These are phyloP conservation scores for Skeletonema menzelii DNA, from an alignment of 108 stramenopile species.

Conservation along the genomic window DNA sequence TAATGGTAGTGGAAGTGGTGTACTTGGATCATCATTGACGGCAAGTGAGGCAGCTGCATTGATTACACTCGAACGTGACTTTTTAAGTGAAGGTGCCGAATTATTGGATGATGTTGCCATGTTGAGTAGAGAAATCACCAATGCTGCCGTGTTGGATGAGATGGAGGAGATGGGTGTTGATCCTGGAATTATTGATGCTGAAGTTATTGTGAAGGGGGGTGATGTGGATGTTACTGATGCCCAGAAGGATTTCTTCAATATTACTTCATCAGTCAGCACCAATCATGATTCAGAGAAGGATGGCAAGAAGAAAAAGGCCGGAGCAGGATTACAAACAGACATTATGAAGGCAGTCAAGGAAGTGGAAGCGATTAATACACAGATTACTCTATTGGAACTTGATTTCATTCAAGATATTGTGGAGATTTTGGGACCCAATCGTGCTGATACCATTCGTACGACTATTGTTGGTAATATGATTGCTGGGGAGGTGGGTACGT, in stretches of 20 bases:
- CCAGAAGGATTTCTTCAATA: constrained; percentile 13
- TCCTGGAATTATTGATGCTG: constrained; percentile 38
- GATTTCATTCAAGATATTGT: constrained; percentile 66
- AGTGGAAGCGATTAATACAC: constrained; percentile 42
- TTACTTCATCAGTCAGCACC: neutral
- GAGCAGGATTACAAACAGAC: constrained; percentile 33
- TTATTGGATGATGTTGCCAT: constrained; percentile 35
- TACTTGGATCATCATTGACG: constrained; percentile 9
- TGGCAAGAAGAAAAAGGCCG: constrained; percentile 7
- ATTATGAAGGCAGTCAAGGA: constrained; percentile 45
- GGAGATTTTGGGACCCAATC: constrained; percentile 64
- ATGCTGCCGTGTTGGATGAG: constrained; percentile 59
- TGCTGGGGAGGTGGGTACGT: constrained; percentile 47
- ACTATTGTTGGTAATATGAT: constrained; percentile 72
- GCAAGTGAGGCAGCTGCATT: constrained; percentile 52
- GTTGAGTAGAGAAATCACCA: constrained; percentile 54
- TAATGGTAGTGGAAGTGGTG: neutral
- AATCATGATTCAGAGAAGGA: neutral
- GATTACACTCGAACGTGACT: constrained; percentile 60
- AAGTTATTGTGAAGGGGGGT: neutral
- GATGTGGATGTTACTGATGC: constrained; percentile 20
- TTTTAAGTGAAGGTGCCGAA: constrained; percentile 54
- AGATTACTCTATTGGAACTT: constrained; percentile 64
- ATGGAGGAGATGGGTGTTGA: constrained; percentile 67
- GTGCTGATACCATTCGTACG: constrained; percentile 64